phyloP scores from a whole-genome alignment of 192 early-diverging fungal species.

The Entomortierella beljakovae region DNA sequence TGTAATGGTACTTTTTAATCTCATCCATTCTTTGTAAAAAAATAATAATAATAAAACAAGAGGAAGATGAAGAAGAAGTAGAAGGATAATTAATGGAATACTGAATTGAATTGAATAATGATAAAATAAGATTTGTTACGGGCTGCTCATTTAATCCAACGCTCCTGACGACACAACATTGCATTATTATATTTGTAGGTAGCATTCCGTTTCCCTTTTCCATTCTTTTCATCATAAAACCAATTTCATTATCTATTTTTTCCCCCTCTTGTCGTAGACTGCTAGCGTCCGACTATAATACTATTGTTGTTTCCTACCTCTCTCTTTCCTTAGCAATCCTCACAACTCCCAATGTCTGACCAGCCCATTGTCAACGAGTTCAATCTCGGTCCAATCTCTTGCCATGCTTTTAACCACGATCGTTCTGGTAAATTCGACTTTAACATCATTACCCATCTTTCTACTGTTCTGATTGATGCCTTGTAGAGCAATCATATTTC shows the following conservation, averaged over 20 bases:
- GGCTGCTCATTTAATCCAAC: neutral
- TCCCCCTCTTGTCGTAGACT: constrained; percentile 42
- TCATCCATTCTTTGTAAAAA: constrained; percentile 13
- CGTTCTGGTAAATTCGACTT: constrained; percentile 72
- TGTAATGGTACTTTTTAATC: neutral
- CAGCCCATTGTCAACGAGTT: constrained; percentile 54
- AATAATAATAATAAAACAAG: neutral
- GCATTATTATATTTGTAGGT: neutral
- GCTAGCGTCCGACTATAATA: constrained; percentile 44
- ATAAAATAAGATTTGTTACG: no score
- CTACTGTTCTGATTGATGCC: no score
- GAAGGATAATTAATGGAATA: no score
- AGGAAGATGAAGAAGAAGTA: neutral
- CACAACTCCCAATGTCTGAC: constrained; percentile 19
- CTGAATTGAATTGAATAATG: no score
- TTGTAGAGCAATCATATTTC: no score
- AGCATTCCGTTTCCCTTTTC: neutral
- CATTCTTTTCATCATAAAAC: constrained; percentile 5
- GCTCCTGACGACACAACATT: neutral
- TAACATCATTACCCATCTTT: neutral
- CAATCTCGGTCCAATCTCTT: constrained; percentile 84
- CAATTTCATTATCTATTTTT: neutral
- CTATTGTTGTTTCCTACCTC: neutral
- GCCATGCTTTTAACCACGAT: constrained; percentile 93
- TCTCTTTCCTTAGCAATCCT: neutral